A percentile compares a stretch with the other conserved stretches of the same genome.
Evolutionary conservation across 768 basidiomycete species (phyloP).

Genomic region (Tylopilus intermedius): DNA sequence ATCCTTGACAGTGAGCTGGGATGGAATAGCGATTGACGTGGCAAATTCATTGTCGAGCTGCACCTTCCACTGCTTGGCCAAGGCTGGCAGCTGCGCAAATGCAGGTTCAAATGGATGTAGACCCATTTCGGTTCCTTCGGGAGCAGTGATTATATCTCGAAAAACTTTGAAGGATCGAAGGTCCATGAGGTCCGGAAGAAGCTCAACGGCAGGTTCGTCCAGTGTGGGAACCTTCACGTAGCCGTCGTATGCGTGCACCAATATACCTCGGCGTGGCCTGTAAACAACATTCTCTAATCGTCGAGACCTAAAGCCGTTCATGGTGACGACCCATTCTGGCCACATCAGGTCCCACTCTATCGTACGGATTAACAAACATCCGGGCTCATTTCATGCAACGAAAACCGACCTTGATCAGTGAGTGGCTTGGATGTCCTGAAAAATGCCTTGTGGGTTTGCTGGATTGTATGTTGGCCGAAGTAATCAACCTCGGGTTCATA

Average conservation of each 20-base stretch:
- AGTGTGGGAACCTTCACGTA: not conserved
- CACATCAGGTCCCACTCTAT: constrained; percentile 3
- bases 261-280: not conserved
- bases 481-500: constrained; percentile 3
- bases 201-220: not conserved
- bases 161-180: not conserved
- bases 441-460: not conserved
- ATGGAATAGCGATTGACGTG: too few relatives aligned
- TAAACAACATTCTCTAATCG: not conserved
- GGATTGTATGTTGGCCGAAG: not conserved
- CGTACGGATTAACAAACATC: too few relatives aligned
- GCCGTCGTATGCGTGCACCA: not conserved
- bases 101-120: not conserved
- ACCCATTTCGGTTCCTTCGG: not conserved
- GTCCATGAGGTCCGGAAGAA: not conserved
- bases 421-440: constrained; percentile 10
- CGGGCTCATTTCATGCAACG: too few relatives aligned
- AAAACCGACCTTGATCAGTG: not conserved
- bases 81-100: not conserved
- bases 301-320: not conserved
- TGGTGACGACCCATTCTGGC: not conserved
- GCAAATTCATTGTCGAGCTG: constrained; percentile 1
- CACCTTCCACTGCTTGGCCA: constrained; percentile 1
- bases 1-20: too few relatives aligned
- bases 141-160: not conserved